Conservation (phyloP, 192 early-diverging fungal species). For the Spizellomyces punctatus region DNA sequence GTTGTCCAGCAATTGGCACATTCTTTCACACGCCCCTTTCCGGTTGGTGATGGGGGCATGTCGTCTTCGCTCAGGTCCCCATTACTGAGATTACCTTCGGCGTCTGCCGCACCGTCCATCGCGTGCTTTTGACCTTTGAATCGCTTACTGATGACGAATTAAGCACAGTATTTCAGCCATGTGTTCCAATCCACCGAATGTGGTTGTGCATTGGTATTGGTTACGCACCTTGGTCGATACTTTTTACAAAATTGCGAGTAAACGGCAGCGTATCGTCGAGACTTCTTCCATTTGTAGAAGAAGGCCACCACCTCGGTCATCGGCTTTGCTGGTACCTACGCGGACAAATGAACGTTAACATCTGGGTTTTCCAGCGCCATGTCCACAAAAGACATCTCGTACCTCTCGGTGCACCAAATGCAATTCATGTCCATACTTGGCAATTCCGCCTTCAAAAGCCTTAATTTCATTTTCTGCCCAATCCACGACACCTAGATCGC, state of each 20-base stretch:
- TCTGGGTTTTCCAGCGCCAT: background rate
- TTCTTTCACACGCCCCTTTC: constrained; percentile 19
- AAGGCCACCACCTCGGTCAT: constrained; percentile 31
- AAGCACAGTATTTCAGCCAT: too few species aligned
- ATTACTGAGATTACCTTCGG: constrained; percentile 21
- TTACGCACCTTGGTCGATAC: constrained; percentile 34
- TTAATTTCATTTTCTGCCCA: constrained; percentile 38
- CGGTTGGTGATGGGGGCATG: constrained; percentile 19
- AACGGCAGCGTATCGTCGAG: constrained; percentile 29
- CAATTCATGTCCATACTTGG: constrained; percentile 34
- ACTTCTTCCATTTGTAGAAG: constrained; percentile 46
- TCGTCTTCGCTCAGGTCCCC: constrained; percentile 29
- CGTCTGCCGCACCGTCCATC: constrained; percentile 25
- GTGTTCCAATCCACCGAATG: too few species aligned
- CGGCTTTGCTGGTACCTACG: constrained; percentile 31
- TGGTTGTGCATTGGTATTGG: too few species aligned
- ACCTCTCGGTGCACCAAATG: constrained; percentile 29
- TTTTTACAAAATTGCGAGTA: constrained; percentile 43
- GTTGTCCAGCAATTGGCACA: constrained; percentile 41
- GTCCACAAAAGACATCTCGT: background rate
- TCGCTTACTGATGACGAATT: background rate
- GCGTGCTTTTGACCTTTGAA: constrained; percentile 22
- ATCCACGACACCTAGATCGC: constrained; percentile 12
- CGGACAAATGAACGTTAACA: background rate
- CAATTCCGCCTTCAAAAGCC: constrained; percentile 34